phyloP scores from a whole-genome alignment of 2,329 filamentous ascomycete genomes.

The Scopulariopsis brevicaulis region DNA sequence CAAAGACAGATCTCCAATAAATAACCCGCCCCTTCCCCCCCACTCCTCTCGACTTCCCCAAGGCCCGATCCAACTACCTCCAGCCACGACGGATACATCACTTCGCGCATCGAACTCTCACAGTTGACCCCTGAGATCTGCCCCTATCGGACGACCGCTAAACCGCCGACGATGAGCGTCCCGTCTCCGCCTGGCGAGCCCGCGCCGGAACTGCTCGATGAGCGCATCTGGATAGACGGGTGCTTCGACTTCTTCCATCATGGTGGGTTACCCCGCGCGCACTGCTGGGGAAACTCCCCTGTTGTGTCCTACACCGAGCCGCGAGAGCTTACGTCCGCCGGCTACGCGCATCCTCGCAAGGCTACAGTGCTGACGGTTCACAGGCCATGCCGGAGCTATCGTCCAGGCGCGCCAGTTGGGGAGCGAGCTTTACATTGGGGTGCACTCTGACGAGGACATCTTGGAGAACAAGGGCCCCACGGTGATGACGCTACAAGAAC shows the following conservation, averaged over 20 bases:
- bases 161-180: background rate
- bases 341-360: background rate
- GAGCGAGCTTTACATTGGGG: constrained; percentile 76
- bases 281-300: background rate
- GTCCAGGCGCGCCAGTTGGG: constrained; percentile 90
- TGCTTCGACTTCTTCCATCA: constrained; percentile 99
- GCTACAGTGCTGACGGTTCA: background rate
- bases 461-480: constrained; percentile 95
- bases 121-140: background rate
- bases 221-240: constrained; percentile 93
- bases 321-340: background rate
- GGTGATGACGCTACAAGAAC: constrained; percentile 88
- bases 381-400: constrained; percentile 92
- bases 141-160: background rate
- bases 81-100: background rate
- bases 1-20: background rate
- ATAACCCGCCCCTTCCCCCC: too few relatives aligned
- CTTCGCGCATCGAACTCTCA: background rate
- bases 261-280: constrained; percentile 36
- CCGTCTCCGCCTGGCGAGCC: constrained; percentile 29
- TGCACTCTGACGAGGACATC: constrained; percentile 94
- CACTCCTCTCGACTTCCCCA: background rate
- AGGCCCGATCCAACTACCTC: background rate
- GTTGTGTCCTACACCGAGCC: background rate
- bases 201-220: constrained; percentile 44